A percentile compares a stretch with the other conserved stretches of the same genome.
Evolutionary conservation across 305 asterid genomes (phyloP).

Genomic region (Fraxinus latifolia): DNA sequence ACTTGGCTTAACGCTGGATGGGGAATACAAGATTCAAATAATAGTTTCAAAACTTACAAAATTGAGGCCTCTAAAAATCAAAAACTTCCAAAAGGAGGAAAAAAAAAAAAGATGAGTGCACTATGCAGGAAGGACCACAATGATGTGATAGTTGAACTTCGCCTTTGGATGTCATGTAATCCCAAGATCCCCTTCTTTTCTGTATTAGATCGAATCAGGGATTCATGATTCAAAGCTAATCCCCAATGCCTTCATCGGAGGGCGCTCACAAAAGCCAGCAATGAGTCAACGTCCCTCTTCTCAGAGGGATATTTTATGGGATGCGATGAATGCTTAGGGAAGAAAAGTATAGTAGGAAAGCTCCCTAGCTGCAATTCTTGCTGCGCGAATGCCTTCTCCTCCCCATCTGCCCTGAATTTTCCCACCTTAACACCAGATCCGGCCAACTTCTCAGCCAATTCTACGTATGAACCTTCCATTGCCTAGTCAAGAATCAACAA

Average conservation of each 20-base stretch:
- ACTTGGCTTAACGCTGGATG: neutral
- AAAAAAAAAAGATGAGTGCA: neutral
- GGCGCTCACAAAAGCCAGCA: conserved; percentile 80
- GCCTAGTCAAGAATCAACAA: conserved; percentile 31
- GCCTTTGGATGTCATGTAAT: neutral
- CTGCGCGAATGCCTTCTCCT: conserved; percentile 75
- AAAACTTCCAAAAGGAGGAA: neutral
- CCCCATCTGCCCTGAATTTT: conserved; percentile 89
- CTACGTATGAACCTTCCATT: conserved; percentile 75
- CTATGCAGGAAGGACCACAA: neutral
- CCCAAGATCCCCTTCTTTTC: neutral
- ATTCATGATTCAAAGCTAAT: neutral
- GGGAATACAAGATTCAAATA: neutral
- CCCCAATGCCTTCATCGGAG: conserved; percentile 20
- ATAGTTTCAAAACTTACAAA: conserved; percentile 20
- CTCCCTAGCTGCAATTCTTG: conserved; percentile 68
- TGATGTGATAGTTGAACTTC: neutral
- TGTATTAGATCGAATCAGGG: neutral
- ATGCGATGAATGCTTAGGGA: conserved; percentile 65
- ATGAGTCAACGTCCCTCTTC: conserved; percentile 78
- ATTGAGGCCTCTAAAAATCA: conserved; percentile 17
- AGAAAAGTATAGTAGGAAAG: conserved; percentile 79
- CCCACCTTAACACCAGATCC: conserved; percentile 79
- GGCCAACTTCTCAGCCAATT: conserved; percentile 56
- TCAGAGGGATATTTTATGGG: conserved; percentile 79